phyloP scores from a whole-genome alignment of 1,139 yeast genomes.

The Meyerozyma elateridarum region DNA sequence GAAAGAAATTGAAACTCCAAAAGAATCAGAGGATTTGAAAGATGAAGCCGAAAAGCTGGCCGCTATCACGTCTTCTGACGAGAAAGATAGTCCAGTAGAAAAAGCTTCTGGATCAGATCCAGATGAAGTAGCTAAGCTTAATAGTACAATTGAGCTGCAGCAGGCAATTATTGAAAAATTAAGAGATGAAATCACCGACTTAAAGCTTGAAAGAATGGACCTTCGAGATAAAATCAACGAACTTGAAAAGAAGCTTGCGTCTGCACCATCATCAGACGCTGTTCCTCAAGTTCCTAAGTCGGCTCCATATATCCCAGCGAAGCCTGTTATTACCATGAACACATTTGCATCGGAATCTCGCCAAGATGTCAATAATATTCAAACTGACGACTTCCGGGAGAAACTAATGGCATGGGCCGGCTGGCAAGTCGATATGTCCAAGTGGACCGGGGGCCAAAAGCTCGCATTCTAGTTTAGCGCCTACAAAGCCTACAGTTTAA shows the following conservation, averaged over 20 bases:
- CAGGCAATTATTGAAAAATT: slow-evolving; percentile 34
- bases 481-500: neutral
- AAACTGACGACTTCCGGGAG: slow-evolving; percentile 37
- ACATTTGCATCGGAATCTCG: slow-evolving; percentile 31
- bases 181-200: slow-evolving; percentile 42
- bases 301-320: slow-evolving; percentile 19
- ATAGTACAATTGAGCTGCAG: slow-evolving; percentile 20
- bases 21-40: slow-evolving; percentile 7
- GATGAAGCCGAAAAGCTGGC: slow-evolving; percentile 5
- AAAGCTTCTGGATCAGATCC: slow-evolving; percentile 1
- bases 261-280: slow-evolving; percentile 1
- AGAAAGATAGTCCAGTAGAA: neutral
- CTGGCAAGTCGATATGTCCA: slow-evolving; percentile 84
- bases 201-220: slow-evolving; percentile 44
- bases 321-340: slow-evolving; percentile 32
- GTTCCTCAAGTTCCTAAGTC: neutral
- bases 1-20: slow-evolving; percentile 7
- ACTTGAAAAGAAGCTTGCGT: slow-evolving; percentile 19
- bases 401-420: slow-evolving; percentile 61
- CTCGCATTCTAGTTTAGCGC: neutral
- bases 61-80: neutral
- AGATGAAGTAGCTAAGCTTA: slow-evolving; percentile 12
- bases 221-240: slow-evolving; percentile 34
- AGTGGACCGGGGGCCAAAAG: slow-evolving; percentile 47
- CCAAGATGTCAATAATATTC: slow-evolving; percentile 21